Evolutionary conservation across 352 stramenopile species (phyloP).

Genomic region (Elongisporangium senticosum): DNA sequence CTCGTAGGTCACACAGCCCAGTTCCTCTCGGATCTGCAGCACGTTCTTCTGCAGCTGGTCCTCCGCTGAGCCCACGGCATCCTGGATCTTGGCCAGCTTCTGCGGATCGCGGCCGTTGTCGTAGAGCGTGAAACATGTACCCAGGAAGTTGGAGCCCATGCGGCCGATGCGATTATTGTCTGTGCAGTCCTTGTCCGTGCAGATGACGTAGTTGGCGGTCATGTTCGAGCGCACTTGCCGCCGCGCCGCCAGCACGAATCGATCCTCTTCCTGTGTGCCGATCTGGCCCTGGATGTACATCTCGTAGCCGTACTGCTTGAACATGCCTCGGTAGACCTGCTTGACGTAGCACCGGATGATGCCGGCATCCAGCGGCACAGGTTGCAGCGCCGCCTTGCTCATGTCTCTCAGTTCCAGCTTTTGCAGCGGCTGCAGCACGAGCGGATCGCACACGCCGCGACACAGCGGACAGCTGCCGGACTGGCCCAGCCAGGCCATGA

Average conservation of each 20-base stretch:
- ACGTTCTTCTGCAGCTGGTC: conserved; percentile 69
- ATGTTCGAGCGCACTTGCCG: conserved; percentile 86
- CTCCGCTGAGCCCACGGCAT: conserved; percentile 60
- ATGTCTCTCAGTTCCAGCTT: conserved; percentile 81
- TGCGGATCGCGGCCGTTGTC: conserved; percentile 86
- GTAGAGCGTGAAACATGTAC: conserved; percentile 84
- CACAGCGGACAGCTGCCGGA: conserved; percentile 81
- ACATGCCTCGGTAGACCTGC: conserved; percentile 82
- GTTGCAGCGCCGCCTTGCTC: conserved; percentile 66
- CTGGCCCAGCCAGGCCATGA: conserved; percentile 85
- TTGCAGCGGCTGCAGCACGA: conserved; percentile 79
- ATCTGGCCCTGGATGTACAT: conserved; percentile 82
- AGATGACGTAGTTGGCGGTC: conserved; percentile 85
- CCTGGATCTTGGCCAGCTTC: conserved; percentile 85
- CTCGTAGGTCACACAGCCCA: conserved; percentile 84
- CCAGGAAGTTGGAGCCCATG: conserved; percentile 86
- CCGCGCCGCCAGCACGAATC: conserved; percentile 66
- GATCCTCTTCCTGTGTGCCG: conserved; percentile 77
- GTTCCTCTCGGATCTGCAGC: conserved; percentile 81
- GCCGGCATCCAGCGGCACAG: conserved; percentile 72
- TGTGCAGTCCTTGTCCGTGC: conserved; percentile 74
- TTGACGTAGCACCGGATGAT: conserved; percentile 88
- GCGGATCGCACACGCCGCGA: conserved; percentile 68
- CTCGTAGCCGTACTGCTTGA: conserved; percentile 86
- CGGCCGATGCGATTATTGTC: conserved; percentile 73